Conservation (phyloP, 1,139 yeast genomes). For the Taphrina deformans region DNA sequence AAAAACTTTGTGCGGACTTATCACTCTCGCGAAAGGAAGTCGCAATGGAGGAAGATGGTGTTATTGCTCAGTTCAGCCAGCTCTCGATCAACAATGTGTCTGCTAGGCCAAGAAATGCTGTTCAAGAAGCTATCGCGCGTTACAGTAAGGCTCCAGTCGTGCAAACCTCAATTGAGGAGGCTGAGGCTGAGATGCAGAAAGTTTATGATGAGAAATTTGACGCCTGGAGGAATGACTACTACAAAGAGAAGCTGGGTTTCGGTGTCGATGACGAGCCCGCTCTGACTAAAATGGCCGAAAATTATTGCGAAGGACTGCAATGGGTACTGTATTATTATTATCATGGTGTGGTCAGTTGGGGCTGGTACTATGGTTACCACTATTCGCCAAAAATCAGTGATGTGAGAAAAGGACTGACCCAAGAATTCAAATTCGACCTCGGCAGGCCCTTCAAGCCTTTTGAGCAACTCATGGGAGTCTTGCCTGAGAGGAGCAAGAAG, state of each 20-base stretch:
- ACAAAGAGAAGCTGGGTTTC: conserved; percentile 72
- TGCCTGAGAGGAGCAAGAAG: conserved; percentile 85
- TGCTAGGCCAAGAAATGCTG: conserved; percentile 41
- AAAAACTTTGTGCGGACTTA: conserved; percentile 42
- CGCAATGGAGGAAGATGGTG: conserved; percentile 62
- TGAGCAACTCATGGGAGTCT: conserved; percentile 96
- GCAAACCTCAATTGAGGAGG: conserved; percentile 61
- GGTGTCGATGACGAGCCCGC: conserved; percentile 56
- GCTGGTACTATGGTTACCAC: conserved; percentile 86
- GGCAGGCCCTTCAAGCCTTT: conserved; percentile 88
- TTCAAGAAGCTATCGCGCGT: conserved; percentile 45
- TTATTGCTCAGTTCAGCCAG: conserved; percentile 43
- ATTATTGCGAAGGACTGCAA: conserved; percentile 89
- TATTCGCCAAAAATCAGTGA: conserved; percentile 94
- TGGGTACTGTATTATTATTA: conserved; percentile 93
- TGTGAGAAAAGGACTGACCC: conserved; percentile 64
- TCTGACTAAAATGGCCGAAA: conserved; percentile 64
- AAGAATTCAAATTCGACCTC: conserved; percentile 57
- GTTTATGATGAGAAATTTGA: conserved; percentile 57
- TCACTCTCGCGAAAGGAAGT: conserved; percentile 58
- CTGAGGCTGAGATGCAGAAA: conserved; percentile 50
- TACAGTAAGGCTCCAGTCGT: conserved; percentile 72
- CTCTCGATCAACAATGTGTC: conserved; percentile 28
- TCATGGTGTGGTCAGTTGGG: conserved; percentile 90
- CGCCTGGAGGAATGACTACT: conserved; percentile 80